phyloP scores from a whole-genome alignment of 108 stramenopile genomes.

The Cyclostephanos invisitatus region DNA sequence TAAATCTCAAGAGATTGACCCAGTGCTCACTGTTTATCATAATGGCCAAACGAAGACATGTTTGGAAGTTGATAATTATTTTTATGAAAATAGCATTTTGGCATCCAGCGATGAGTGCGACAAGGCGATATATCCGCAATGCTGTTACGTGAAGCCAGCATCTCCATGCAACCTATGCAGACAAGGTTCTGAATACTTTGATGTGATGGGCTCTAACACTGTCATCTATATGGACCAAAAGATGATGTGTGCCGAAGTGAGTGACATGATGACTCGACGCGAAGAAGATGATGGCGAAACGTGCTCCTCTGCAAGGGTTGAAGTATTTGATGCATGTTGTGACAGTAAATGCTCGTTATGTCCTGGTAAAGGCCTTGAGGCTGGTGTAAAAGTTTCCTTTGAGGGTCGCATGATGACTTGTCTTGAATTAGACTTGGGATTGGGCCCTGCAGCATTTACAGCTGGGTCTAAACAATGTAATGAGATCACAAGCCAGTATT shows the following conservation, averaged over 20 bases:
- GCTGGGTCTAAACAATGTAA: conserved; percentile 39
- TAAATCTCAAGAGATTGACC: conserved; percentile 34
- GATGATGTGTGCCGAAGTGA: conserved; percentile 30
- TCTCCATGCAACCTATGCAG: conserved; percentile 42
- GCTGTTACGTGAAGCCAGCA: conserved; percentile 31
- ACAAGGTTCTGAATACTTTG: conserved; percentile 35
- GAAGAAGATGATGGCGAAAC: conserved; percentile 37
- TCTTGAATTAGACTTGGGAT: conserved; percentile 43
- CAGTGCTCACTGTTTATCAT: conserved; percentile 37
- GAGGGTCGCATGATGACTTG: conserved; percentile 49
- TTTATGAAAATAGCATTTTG: conserved; percentile 38
- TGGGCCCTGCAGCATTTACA: conserved; percentile 29
- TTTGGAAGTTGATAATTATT: conserved; percentile 31
- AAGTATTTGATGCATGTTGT: conserved; percentile 41
- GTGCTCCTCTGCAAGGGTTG: conserved; percentile 23
- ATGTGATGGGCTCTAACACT: conserved; percentile 41
- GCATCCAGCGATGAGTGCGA: conserved; percentile 39
- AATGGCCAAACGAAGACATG: conserved; percentile 45
- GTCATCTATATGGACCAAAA: conserved; percentile 35
- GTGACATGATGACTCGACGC: conserved; percentile 33
- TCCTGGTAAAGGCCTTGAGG: conserved; percentile 42
- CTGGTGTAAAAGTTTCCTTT: conserved; percentile 45
- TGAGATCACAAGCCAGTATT: conserved; percentile 24
- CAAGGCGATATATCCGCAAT: conserved; percentile 19
- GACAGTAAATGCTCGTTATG: conserved; percentile 46